phyloP scores from a whole-genome alignment of 2,329 filamentous ascomycete genomes.

The Pestalotiopsis sp. region DNA sequence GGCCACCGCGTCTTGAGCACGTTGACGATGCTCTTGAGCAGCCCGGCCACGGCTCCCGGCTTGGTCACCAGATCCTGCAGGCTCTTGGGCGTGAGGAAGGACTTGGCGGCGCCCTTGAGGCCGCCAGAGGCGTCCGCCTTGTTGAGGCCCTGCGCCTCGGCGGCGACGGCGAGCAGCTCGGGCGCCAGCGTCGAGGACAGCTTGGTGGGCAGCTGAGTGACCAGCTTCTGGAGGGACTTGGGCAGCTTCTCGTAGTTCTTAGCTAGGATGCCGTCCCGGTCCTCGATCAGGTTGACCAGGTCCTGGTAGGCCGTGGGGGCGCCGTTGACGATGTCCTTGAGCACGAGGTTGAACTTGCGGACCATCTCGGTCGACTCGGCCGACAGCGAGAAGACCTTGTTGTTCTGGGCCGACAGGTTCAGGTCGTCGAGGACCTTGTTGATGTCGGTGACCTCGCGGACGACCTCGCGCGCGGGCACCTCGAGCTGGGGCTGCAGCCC shows the following conservation, averaged over 20 bases:
- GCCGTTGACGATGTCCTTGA: constrained; percentile 90
- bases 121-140: constrained; percentile 49
- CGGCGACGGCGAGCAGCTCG: constrained; percentile 77
- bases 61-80: constrained; percentile 81
- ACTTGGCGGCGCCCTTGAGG: constrained; percentile 61
- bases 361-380: constrained; percentile 81
- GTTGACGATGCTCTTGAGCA: constrained; percentile 88
- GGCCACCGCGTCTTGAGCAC: constrained; percentile 88
- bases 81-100: constrained; percentile 69
- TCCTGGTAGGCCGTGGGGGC: constrained; percentile 93
- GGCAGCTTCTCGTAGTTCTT: constrained; percentile 70
- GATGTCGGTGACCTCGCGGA: constrained; percentile 69
- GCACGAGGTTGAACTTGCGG: constrained; percentile 81
- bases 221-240: constrained; percentile 78
- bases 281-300: constrained; percentile 65
- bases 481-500: constrained; percentile 24
- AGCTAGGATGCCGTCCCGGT: constrained; percentile 61
- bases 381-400: constrained; percentile 83
- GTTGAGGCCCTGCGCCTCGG: constrained; percentile 71
- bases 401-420: constrained; percentile 81
- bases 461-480: constrained; percentile 42
- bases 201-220: constrained; percentile 82
- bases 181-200: constrained; percentile 76
- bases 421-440: constrained; percentile 79
- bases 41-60: constrained; percentile 80